These are phyloP conservation scores for Cordyceps militaris DNA, from an alignment of 2,329 filamentous ascomycete species.

Conservation along the genomic window DNA sequence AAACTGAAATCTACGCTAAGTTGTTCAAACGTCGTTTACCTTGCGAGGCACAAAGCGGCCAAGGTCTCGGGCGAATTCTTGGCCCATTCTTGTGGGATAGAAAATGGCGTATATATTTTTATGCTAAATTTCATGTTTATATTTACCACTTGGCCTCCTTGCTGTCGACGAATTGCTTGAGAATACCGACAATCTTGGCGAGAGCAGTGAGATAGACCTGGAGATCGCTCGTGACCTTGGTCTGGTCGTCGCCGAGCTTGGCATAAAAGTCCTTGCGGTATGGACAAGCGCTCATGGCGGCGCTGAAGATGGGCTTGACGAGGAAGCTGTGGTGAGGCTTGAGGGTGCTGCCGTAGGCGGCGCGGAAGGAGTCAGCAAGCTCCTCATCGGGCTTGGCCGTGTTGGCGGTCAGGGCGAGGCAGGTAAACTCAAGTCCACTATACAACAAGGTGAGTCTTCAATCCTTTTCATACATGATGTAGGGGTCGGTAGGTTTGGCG, in stretches of 20 bases:
- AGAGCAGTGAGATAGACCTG: slow-evolving; percentile 67
- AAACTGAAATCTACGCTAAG: neutral
- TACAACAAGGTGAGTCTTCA: neutral
- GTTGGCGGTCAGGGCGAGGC: slow-evolving; percentile 74
- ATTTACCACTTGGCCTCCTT: slow-evolving; percentile 53
- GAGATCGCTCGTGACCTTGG: slow-evolving; percentile 58
- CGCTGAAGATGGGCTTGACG: slow-evolving; percentile 85
- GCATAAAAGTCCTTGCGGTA: slow-evolving; percentile 90
- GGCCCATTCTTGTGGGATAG: neutral
- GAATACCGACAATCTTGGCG: slow-evolving; percentile 69
- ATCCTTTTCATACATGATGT: slow-evolving; percentile 17
- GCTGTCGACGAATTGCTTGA: slow-evolving; percentile 52
- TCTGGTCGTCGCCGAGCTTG: slow-evolving; percentile 67
- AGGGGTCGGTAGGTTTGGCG: neutral
- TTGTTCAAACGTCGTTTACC: neutral
- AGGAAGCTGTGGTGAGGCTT: slow-evolving; percentile 88
- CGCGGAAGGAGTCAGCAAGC: slow-evolving; percentile 78
- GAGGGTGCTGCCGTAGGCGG: slow-evolving; percentile 76
- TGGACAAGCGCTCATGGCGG: slow-evolving; percentile 87
- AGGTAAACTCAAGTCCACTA: slow-evolving; percentile 91
- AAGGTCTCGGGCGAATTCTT: too few relatives aligned
- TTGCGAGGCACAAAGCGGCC: neutral
- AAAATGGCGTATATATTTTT: slow-evolving; percentile 3
- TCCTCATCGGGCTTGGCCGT: slow-evolving; percentile 61
- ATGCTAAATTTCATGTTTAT: neutral